Conservation (phyloP, 2,329 filamentous ascomycete genomes). For the Exophiala sp. region DNA sequence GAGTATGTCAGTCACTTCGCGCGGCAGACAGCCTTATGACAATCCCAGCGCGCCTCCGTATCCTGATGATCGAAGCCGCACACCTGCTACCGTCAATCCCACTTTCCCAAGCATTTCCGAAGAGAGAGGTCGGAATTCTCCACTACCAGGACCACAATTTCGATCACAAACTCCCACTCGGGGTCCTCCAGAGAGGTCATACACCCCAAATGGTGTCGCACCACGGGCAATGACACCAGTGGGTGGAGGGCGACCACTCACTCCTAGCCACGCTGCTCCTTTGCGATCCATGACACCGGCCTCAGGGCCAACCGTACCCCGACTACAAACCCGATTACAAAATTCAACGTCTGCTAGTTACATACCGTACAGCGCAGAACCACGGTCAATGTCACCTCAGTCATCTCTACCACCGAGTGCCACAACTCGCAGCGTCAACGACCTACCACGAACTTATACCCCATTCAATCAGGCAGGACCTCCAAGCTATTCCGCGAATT, state of each 20-base stretch:
- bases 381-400: constrained; percentile 19
- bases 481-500: background rate
- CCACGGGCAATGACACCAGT: constrained; percentile 5
- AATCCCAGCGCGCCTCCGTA: constrained; percentile 18
- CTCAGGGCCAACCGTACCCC: constrained; percentile 19
- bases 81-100: constrained; percentile 13
- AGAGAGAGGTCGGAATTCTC: constrained; percentile 23
- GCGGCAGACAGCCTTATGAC: constrained; percentile 19
- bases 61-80: constrained; percentile 21
- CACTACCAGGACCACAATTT: constrained; percentile 19
- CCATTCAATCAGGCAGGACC: constrained; percentile 13
- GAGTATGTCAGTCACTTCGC: constrained; percentile 22
- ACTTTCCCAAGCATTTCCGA: constrained; percentile 22
- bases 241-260: background rate
- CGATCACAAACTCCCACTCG: constrained; percentile 21
- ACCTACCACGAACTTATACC: constrained; percentile 13
- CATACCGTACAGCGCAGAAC: constrained; percentile 19
- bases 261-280: background rate
- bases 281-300: constrained; percentile 17
- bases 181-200: constrained; percentile 23
- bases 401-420: constrained; percentile 18
- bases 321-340: constrained; percentile 21
- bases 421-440: constrained; percentile 13
- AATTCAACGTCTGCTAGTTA: constrained; percentile 14
- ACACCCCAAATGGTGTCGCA: constrained; percentile 19